Evolutionary conservation across 495 filamentous ascomycete species (phyloP).

Genomic region (Cercophora samala): DNA sequence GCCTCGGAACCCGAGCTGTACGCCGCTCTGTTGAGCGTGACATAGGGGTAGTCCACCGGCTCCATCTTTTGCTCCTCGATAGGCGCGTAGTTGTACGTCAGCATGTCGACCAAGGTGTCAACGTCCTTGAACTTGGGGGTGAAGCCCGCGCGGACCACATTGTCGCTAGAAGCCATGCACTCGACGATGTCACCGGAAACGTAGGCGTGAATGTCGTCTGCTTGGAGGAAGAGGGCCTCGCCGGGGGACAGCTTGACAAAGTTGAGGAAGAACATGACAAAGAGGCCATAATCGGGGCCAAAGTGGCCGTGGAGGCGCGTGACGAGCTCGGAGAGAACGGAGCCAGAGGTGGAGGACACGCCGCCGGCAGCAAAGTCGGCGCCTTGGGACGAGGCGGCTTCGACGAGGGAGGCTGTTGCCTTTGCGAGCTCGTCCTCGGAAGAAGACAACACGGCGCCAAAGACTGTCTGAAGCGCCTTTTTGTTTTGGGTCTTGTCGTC

Average conservation of each 20-base stretch:
- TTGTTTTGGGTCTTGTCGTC: slow-evolving; percentile 69
- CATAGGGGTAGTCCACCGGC: slow-evolving; percentile 78
- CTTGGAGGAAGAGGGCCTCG: slow-evolving; percentile 93
- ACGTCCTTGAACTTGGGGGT: slow-evolving; percentile 99
- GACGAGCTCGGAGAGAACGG: slow-evolving; percentile 72
- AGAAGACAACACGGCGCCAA: slow-evolving; percentile 76
- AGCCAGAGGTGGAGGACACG: slow-evolving; percentile 56
- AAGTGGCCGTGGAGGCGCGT: slow-evolving; percentile 62
- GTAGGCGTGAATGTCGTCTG: slow-evolving; percentile 96
- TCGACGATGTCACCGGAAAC: slow-evolving; percentile 95
- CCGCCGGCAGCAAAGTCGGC: slow-evolving; percentile 61
- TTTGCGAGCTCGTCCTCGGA: slow-evolving; percentile 60
- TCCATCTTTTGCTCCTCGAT: slow-evolving; percentile 92
- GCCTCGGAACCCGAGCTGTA: slow-evolving; percentile 69
- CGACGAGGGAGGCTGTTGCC: slow-evolving; percentile 64
- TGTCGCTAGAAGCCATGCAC: slow-evolving; percentile 97
- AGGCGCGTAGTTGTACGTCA: slow-evolving; percentile 92
- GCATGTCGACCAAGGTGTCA: slow-evolving; percentile 80
- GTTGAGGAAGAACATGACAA: slow-evolving; percentile 48
- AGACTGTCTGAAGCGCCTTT: slow-evolving; percentile 68
- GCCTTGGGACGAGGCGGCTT: slow-evolving; percentile 62
- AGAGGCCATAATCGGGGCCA: slow-evolving; percentile 45
- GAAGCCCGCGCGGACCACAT: slow-evolving; percentile 94
- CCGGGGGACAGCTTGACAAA: slow-evolving; percentile 63
- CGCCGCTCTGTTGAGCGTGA: slow-evolving; percentile 68